Base-by-base conservation (phyloP, 352 stramenopile species). In the Phytophthora pistaciae region DNA sequence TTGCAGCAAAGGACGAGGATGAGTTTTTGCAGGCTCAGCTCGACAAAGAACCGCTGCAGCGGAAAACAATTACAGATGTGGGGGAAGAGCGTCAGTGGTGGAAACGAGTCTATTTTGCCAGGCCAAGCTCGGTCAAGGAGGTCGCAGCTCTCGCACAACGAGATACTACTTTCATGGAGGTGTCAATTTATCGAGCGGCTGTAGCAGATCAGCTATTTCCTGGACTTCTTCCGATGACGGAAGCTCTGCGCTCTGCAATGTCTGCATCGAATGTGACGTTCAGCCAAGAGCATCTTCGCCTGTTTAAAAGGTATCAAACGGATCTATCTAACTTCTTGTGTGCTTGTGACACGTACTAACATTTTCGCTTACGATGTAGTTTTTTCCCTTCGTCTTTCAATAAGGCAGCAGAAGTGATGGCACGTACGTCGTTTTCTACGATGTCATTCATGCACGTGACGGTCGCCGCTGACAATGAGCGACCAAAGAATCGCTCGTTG, bases 81-180 rank as follows among this genome's bases (percentile, higher is more conserved):
- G 73, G 75, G 54, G 23, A 38, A 33, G 77, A 71, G 25, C 68
- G 31, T 18, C 49, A 42, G 18, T 95, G 87, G 87, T 95, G 87
- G 87, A 86, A 84, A 27, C 68, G 76, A n/a, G 53, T 85, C 1
- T 95, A 81, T 64, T 89, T 92, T 52, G 75, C 73, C 6, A 79
- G 75, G 42, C 83, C 83, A 25, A 64, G 60, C 14, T 79, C 66
- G 0, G 14, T 55, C 23, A 53, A 80, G 1, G 75, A 88, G 70
- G 75, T 77, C 9, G n/a, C 61, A 23, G 54, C 61, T 40, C 56
- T 83, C 14, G 46, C 80, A 56, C 57, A 65, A 46, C 55, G 64
- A 5, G 60, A 82, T 18, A 46, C 54, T 18, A 53, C 33, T 25
- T 59, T 87, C 6, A 40, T 84, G 25, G 75, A 91, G 31, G 68